Evolutionary conservation across 306 rosid species (phyloP), one percentile per base, ranked within the genome.

Genomic region (Psophocarpus tetragonolobus): DNA sequence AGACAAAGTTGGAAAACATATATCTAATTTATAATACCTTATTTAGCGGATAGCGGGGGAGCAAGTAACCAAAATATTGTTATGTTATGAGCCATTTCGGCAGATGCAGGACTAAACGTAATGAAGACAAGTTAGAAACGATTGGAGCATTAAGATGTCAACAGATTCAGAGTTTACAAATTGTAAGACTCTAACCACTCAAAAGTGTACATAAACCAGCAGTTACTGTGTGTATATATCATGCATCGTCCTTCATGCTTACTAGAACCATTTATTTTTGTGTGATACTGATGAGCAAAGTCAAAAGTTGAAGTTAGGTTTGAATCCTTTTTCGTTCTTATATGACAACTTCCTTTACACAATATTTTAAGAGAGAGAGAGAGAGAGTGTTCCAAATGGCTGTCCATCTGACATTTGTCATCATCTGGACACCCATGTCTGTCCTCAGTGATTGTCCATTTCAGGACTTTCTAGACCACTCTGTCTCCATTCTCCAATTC

Each of bases 381-480:
- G 58, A 38, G 66, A 38, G 69, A 69, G 79, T 73, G 58, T 41
- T 74, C 64, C 76, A 80, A 80, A 39, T 51, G 61, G 54, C 82
- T 85, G 78, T 77, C 68, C 61, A 65, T 65, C 50, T 70, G 95
- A 93, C 98, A 93, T 71, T 80, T 91, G 98, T 87, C 93, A 79
- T 72, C 18, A 12, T 61, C 48, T 77, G 72, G 75, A 77, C 81
- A 82, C 79, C 82, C 85, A 77, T 47, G 56, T 81, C 77, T 88
- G 88, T 82, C 91, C 82, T 76, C 45, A 51, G 66, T 80, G 57
- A 82, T 80, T 83, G 82, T 75, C 84, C 84, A 62, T 61, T 60
- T 51, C 71, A 74, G 48, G 47, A 58, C 82, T 64, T 58, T 64
- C 80, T 38, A 41, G 38, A 64, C 56, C 79, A 56, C 33, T 48